Evolutionary conservation across 805 yeast genomes (phyloP), one percentile per base, ranked within the genome.

Genomic region (Hanseniaspora jakobsenii): DNA sequence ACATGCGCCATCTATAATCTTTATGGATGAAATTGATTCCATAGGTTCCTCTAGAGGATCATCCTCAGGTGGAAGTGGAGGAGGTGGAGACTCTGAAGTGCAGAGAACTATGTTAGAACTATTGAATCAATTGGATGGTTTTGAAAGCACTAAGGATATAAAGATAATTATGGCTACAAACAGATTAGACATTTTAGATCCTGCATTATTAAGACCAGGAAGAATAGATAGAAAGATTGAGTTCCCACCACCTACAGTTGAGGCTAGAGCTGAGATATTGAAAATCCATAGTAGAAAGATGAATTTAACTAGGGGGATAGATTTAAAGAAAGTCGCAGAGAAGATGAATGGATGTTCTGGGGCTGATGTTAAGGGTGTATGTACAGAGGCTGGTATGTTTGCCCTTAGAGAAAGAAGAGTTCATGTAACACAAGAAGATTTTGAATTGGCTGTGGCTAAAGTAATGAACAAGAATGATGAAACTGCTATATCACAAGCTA

Each of bases 381-480:
- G 96, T 6, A 98, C 91, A 18, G 99, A 91, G 64, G 98, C 99
- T 6, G 99, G 99, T 59, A 91, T 91, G 99, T 91, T 91, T 65
- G 99, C 98, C 2, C 71, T 91, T 59, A 77, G 98, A 66, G 85
- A 84, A 55, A 96, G 95, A 14, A 94, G 91, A 65, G 74, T 81
- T 34, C 73, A 78, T 53, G 87, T 91, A 45, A 82, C 84, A 55
- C 99, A 91, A 62, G 98, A 91, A 65, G 98, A 91, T 65, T 91
- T 89, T 59, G 95, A 91, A 22, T 98, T 91, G 62, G 99, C 95
- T 45, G 86, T 91, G 50, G 80, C 95, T 51, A 98, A 91, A 69
- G 98, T 91, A 27, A 98, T 91, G 67, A 94, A 97, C 30, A 78
- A 98, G 69, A 91, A 91, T 71, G 73, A 82, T 48, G 91, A 91